phyloP scores from a whole-genome alignment of 768 basidiomycete genomes.

The Candolleomyces eurysporus region DNA sequence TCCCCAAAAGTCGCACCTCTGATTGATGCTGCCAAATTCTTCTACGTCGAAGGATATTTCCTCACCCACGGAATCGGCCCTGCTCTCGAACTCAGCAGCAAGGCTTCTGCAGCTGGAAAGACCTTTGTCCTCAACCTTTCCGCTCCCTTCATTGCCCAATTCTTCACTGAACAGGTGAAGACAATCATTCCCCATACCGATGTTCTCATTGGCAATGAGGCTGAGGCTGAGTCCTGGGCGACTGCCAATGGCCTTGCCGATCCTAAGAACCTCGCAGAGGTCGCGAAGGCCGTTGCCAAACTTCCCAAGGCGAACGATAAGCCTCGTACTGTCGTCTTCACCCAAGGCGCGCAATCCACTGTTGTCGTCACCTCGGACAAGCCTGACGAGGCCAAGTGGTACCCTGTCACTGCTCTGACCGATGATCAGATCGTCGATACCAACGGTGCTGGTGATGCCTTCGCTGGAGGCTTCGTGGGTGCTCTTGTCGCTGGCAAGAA shows the following conservation, averaged over 20 bases:
- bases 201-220: slow-evolving; percentile 93
- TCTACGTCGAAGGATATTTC: slow-evolving; percentile 97
- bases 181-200: slow-evolving; percentile 83
- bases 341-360: slow-evolving; percentile 83
- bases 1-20: slow-evolving; percentile 73
- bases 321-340: slow-evolving; percentile 84
- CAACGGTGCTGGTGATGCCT: slow-evolving; percentile 97
- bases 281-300: slow-evolving; percentile 75
- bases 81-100: slow-evolving; percentile 71
- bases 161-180: slow-evolving; percentile 82
- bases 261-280: slow-evolving; percentile 59
- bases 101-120: slow-evolving; percentile 77
- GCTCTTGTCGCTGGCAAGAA: slow-evolving; percentile 77
- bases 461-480: slow-evolving; percentile 94
- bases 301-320: slow-evolving; percentile 73
- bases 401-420: slow-evolving; percentile 54
- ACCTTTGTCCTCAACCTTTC: slow-evolving; percentile 91
- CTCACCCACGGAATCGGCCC: slow-evolving; percentile 85
- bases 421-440: slow-evolving; percentile 85
- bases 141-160: slow-evolving; percentile 95
- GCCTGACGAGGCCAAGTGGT: slow-evolving; percentile 53
- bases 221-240: slow-evolving; percentile 89
- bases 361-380: slow-evolving; percentile 64
- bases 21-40: slow-evolving; percentile 78
- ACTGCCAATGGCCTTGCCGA: slow-evolving; percentile 65